These are phyloP conservation scores for Colletotrichum simmondsii DNA, from an alignment of 2,329 filamentous ascomycete genomes.

Conservation along the genomic window DNA sequence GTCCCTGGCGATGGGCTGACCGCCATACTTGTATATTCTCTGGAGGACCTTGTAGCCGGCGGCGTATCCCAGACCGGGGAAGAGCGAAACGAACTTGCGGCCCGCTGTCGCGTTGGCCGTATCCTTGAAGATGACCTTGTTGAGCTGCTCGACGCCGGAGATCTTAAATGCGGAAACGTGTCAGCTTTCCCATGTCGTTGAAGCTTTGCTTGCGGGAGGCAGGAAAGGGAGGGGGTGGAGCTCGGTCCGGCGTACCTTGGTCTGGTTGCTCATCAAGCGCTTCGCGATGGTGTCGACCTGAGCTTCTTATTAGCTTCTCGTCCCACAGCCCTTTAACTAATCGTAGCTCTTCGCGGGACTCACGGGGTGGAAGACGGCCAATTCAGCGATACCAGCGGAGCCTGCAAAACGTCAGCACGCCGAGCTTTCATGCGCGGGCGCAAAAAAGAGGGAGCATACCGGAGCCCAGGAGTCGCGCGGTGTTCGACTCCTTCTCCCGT, in stretches of 20 bases:
- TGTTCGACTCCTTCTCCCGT: constrained; percentile 83
- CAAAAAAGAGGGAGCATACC: constrained; percentile 62
- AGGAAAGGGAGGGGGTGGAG: constrained; percentile 32
- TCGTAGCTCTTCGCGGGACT: constrained; percentile 37
- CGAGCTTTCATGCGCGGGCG: constrained; percentile 2
- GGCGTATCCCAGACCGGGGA: constrained; percentile 96
- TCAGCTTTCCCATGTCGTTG: constrained; percentile 2
- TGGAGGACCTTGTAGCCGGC: constrained; percentile 98
- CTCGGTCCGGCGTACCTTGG: constrained; percentile 57
- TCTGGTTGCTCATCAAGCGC: constrained; percentile 98
- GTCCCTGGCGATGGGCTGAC: constrained; percentile 94
- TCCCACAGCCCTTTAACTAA: neutral
- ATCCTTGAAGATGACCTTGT: constrained; percentile 93
- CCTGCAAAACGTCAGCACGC: constrained; percentile 62
- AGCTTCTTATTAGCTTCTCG: constrained; percentile 8
- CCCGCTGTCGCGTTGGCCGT: constrained; percentile 77
- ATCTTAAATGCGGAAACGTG: constrained; percentile 10
- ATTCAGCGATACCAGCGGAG: constrained; percentile 90
- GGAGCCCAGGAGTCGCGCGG: constrained; percentile 89
- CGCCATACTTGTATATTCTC: constrained; percentile 98
- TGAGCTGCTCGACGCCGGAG: constrained; percentile 69
- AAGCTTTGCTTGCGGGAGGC: neutral
- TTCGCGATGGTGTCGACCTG: constrained; percentile 98
- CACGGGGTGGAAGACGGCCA: constrained; percentile 93
- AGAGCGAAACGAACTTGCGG: constrained; percentile 92